phyloP scores from a whole-genome alignment of 148 eudicot species.

The Heliamphora exappendiculata region DNA sequence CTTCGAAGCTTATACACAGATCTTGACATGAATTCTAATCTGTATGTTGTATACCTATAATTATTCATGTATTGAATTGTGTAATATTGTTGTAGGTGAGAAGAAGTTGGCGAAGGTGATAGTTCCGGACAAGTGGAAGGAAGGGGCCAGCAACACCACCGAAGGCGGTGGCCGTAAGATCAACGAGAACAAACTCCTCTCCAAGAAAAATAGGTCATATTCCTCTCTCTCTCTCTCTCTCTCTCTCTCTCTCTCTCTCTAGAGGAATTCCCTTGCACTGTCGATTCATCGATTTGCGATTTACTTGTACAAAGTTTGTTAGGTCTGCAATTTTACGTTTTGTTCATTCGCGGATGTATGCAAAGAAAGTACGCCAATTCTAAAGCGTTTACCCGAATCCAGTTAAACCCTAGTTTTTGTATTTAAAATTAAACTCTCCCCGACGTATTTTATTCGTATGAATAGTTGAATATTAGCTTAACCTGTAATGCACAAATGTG shows the following conservation, averaged over 20 bases:
- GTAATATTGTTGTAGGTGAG: slow-evolving; percentile 47
- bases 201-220: slow-evolving; percentile 84
- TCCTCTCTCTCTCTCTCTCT: not conserved
- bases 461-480: not conserved
- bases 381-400: not conserved
- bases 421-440: not conserved
- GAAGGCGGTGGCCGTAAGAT: slow-evolving; percentile 96
- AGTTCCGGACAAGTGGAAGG: slow-evolving; percentile 98
- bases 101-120: slow-evolving; percentile 88
- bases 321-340: not conserved
- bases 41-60: not conserved
- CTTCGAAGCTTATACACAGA: not conserved
- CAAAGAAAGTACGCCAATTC: not conserved
- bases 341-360: not conserved
- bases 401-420: not conserved
- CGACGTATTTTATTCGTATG: not conserved
- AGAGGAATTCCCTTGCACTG: not conserved
- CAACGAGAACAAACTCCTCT: slow-evolving; percentile 91
- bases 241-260: not conserved
- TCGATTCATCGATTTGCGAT: not conserved
- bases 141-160: slow-evolving; percentile 85
- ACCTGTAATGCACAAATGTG: not conserved
- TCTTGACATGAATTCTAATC: not conserved
- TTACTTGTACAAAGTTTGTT: not conserved
- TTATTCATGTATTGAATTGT: not conserved